Evolutionary conservation across 345 rosid genomes (phyloP), one percentile per base, ranked within the genome.

Genomic region (Clausena lansium): DNA sequence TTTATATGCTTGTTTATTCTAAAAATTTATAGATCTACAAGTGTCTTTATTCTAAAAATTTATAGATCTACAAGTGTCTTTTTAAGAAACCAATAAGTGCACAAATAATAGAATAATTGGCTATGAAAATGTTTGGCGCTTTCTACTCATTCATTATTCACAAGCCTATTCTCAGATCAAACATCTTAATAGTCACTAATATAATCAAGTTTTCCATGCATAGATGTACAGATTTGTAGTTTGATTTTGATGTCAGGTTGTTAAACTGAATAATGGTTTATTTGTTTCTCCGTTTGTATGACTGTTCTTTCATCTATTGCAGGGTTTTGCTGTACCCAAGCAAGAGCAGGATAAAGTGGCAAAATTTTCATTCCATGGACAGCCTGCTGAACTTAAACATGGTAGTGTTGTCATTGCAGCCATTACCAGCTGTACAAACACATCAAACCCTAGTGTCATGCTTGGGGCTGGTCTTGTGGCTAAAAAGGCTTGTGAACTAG

Each of bases 381-480:
- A 83, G 74, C 91, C 94, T 63, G 94, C 93, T 45, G 90, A 89
- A 79, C 87, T 93, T 79, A 88, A 82, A 81, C 91, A 91, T 63
- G 96, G 98, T 7, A 86, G 87, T 86, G 93, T 93, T 70, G 94
- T 93, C 73, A 91, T 89, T 54, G 94, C 96, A 33, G 96, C 98
- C 62, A 91, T 91, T 59, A 89, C 96, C 22, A 93, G 98, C 74
- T 88, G 96, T 77, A 93, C 96, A 52, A 93, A 89, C 80, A 93
- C 94, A 25, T 93, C 93, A 60, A 93, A 91, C 80, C 94, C 94
- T 20, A 93, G 91, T 79, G 96, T 91, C 74, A 93, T 93, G 98
- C 89, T 91, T 55, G 96, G 92, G 2, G 94, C 96, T 78, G 93
- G 86, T 67, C 89, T 91, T 17, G 93, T 91, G 74, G 98, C 98